Conservation (phyloP, 139 green algal genomes). For the Chlamydomonas schloesseri region DNA sequence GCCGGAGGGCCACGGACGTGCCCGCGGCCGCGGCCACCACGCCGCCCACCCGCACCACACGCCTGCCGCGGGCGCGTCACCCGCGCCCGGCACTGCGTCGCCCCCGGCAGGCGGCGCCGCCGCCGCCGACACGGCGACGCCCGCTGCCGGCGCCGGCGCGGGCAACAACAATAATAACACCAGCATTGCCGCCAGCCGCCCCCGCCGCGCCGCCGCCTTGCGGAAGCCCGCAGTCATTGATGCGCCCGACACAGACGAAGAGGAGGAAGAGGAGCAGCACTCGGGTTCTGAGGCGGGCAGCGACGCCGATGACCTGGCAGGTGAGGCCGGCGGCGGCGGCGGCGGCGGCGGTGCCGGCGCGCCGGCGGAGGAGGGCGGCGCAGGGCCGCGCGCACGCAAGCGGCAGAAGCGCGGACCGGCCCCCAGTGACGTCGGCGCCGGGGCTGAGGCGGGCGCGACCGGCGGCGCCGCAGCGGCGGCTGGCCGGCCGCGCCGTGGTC, state of each 20-base stretch:
- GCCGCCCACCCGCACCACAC: no score
- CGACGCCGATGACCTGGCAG: background rate
- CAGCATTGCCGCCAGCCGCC: slow-evolving; percentile 23
- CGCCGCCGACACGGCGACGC: no score
- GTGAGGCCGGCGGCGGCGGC: background rate
- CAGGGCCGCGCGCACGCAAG: background rate
- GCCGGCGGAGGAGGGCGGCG: background rate
- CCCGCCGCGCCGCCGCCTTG: background rate
- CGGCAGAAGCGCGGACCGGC: background rate
- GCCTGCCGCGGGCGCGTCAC: no score
- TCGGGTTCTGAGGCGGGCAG: background rate
- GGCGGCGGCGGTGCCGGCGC: background rate
- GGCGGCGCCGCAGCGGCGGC: background rate
- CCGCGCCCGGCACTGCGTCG: no score
- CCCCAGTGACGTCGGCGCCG: background rate
- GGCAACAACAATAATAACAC: background rate
- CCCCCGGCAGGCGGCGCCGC: no score
- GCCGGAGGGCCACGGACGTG: no score
- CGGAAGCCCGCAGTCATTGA: background rate
- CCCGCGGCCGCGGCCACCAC: no score
- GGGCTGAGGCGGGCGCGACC: background rate
- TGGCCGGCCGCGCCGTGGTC: background rate
- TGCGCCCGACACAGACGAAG: background rate
- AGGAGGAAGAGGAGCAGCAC: background rate
- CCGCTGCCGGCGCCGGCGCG: background rate